A percentile compares a stretch with the other conserved stretches of the same genome.
phyloP scores from a whole-genome alignment of 345 rosid genomes.

The Aurinia saxatilis region DNA sequence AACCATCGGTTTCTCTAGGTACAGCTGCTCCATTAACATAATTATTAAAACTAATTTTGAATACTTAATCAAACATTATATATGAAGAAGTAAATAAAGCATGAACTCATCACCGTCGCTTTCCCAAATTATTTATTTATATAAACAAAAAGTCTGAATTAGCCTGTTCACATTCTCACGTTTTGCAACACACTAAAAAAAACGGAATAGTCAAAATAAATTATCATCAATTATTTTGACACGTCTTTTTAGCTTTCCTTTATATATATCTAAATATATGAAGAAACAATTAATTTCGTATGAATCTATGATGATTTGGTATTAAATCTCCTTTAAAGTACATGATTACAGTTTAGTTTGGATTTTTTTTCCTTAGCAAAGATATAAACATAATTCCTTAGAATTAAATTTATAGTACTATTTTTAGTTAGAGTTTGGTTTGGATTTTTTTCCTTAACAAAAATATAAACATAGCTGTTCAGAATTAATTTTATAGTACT shows the following conservation, averaged over 20 bases:
- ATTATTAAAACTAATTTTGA: neutral
- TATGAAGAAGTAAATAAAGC: neutral
- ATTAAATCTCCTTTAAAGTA: neutral
- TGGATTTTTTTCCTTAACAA: no score
- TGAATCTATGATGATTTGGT: no score
- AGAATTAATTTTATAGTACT: no score
- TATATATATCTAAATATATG: neutral
- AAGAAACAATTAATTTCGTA: neutral
- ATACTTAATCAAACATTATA: neutral
- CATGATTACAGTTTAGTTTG: neutral
- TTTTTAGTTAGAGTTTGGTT: no score
- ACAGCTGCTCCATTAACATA: neutral
- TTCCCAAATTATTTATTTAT: neutral
- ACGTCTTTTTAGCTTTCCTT: no score
- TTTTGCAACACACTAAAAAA: neutral
- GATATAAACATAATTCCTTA: neutral
- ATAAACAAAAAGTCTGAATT: neutral
- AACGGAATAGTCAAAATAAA: neutral
- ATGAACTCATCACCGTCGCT: neutral
- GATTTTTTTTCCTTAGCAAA: neutral
- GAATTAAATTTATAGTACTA: neutral
- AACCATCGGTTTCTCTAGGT: neutral
- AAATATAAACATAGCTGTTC: no score
- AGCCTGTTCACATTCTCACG: slow-evolving; percentile 8
- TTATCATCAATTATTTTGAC: neutral